Percentiles rank a stretch among this genome's conserved stretches.
Conservation (phyloP, 1,284 basidiomycete species). For the Ceratorhiza oryzae-sativae region DNA sequence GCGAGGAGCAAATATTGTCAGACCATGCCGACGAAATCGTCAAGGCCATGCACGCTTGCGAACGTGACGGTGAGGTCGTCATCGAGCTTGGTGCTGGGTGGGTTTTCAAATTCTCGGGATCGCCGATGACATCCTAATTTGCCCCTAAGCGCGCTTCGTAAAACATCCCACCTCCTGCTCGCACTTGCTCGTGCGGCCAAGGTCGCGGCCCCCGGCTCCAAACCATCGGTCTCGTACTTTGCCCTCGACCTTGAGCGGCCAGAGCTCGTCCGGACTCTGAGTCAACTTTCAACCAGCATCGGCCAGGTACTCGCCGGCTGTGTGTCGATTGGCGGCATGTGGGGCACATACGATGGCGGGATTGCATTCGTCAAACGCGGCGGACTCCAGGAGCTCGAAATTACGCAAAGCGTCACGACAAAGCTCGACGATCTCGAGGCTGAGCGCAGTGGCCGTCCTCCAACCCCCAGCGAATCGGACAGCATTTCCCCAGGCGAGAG, state of each 20-base stretch:
- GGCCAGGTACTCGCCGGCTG: conserved; percentile 72
- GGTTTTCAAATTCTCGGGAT: conserved; percentile 49
- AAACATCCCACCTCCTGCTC: conserved; percentile 86
- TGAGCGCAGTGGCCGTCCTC: conserved; percentile 29
- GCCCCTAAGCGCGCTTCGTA: conserved; percentile 75
- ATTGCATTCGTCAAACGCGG: conserved; percentile 58
- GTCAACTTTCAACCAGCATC: conserved; percentile 68
- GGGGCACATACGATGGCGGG: conserved; percentile 89
- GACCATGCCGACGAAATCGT: conserved; percentile 69
- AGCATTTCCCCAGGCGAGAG: neutral
- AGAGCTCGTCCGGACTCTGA: conserved; percentile 84
- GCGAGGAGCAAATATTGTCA: conserved; percentile 75
- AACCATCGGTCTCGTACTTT: conserved; percentile 80
- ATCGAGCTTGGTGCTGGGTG: conserved; percentile 90
- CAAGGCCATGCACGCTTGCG: conserved; percentile 65
- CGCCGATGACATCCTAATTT: conserved; percentile 38
- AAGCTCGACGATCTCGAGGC: conserved; percentile 13
- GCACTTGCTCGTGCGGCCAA: conserved; percentile 64
- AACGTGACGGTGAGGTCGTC: conserved; percentile 62
- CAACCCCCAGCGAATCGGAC: conserved; percentile 29
- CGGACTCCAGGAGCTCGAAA: conserved; percentile 48
- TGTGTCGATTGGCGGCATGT: conserved; percentile 80
- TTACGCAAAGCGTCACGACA: conserved; percentile 6
- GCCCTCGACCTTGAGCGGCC: conserved; percentile 91
- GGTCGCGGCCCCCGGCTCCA: conserved; percentile 50